Evolutionary conservation across 208 protist genomes (phyloP), one percentile per base, ranked within the genome.

Genomic region (Trypanosoma brucei): DNA sequence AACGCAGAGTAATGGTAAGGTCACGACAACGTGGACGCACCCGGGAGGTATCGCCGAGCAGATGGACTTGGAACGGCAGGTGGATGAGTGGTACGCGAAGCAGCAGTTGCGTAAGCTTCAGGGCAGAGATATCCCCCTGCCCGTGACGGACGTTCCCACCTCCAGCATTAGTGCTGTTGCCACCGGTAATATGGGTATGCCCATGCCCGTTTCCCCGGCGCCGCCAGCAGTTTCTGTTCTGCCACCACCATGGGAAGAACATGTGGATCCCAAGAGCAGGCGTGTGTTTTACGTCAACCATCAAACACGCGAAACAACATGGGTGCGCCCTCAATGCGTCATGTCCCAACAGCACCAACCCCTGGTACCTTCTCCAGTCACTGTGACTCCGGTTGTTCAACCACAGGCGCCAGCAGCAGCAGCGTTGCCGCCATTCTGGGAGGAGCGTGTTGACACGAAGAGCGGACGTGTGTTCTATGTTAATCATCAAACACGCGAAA

Each of bases 1-100:
- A 72, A 76, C 72, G n/a, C 67, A 83, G 49, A 67, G 67, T 3
- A 61, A 59, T 3, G 68, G 76, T 6, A 54, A 33, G 2, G 65
- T 71, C 38, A 63, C 61, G 35, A 75, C 76, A 9, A 88, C 81
- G 8, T 92, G 85, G 85, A 70, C 72, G 51, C 85, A 92, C 61
- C 85, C 85, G 14, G 60, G 78, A 11, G 85, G 85, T 30, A 31
- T 38, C 0, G 72, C 66, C 34, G 68, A 82, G 38, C 78, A 88
- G 62, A 58, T 65, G 36, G 75, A 84, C 13, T 49, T 79, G n/a
- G 65, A 84, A 44, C 55, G 57, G 34, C 68, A 74, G 33, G 68
- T 77, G 5, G 63, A 76, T 39, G 48, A 51, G 48, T 84, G 78
- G 78, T 78, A 70, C 49, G 11, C 51, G n/a, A 9, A 48, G 34